Conservation (phyloP, 306 rosid species). For the Vicia faba region DNA sequence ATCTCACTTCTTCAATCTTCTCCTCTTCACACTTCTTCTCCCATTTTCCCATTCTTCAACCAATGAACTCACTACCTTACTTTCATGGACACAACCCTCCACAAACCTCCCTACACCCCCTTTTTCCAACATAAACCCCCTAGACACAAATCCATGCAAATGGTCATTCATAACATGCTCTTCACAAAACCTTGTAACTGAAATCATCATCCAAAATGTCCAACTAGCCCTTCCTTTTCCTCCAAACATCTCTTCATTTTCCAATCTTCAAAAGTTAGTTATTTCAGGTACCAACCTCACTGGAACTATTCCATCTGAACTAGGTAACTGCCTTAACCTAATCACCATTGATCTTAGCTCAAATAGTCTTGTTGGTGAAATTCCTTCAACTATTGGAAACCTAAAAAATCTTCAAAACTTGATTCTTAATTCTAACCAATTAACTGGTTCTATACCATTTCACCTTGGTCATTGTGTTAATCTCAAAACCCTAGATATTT, state of each 20-base stretch:
- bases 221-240: slow-evolving; percentile 71
- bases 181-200: slow-evolving; percentile 53
- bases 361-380: slow-evolving; percentile 62
- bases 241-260: slow-evolving; percentile 60
- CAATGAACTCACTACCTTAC: slow-evolving; percentile 52
- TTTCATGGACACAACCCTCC: slow-evolving; percentile 67
- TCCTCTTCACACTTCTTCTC: slow-evolving; percentile 34
- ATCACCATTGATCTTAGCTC: slow-evolving; percentile 61
- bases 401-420: slow-evolving; percentile 63
- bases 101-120: slow-evolving; percentile 33
- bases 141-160: slow-evolving; percentile 63
- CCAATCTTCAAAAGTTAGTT: slow-evolving; percentile 61
- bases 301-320: slow-evolving; percentile 57
- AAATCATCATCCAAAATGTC: slow-evolving; percentile 55
- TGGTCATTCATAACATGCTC: slow-evolving; percentile 80
- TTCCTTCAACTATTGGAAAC: slow-evolving; percentile 67
- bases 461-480: slow-evolving; percentile 60
- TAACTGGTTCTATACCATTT: slow-evolving; percentile 68
- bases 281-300: slow-evolving; percentile 68
- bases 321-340: slow-evolving; percentile 59
- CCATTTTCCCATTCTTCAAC: slow-evolving; percentile 42
- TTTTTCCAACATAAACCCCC: slow-evolving; percentile 61
- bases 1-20: slow-evolving; percentile 1
- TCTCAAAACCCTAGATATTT: slow-evolving; percentile 58
- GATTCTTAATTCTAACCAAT: slow-evolving; percentile 69